phyloP scores from a whole-genome alignment of 331 rosid genomes.

The Cydonia oblonga region DNA sequence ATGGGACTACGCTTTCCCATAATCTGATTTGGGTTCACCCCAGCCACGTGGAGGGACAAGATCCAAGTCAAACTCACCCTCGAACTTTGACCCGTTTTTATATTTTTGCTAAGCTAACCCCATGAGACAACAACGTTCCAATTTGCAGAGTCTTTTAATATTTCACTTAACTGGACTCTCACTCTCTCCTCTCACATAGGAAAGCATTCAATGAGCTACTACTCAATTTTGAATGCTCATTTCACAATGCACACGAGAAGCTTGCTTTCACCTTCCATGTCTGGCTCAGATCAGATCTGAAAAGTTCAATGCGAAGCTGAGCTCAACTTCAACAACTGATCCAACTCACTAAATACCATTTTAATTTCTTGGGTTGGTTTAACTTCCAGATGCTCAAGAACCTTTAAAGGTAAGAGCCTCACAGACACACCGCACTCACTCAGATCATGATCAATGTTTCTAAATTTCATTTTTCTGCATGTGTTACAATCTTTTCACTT shows the following conservation, averaged over 20 bases:
- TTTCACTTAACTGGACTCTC: not conserved
- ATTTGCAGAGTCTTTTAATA: constrained; percentile 6
- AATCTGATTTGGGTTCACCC: not conserved
- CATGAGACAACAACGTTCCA: constrained; percentile 16
- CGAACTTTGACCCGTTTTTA: not conserved
- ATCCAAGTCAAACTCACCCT: constrained; percentile 9
- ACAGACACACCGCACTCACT: not conserved
- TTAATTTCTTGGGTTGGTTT: not conserved
- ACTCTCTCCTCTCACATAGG: not conserved
- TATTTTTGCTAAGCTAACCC: not conserved
- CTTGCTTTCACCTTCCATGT: constrained; percentile 28
- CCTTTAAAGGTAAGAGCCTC: constrained; percentile 17
- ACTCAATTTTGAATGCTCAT: constrained; percentile 27
- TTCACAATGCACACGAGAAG: constrained; percentile 23
- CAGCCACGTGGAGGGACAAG: not conserved
- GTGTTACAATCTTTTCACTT: not conserved
- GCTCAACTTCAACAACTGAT: not conserved
- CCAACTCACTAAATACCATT: not conserved
- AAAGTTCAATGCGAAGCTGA: not conserved
- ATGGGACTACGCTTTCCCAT: not conserved
- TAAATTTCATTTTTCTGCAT: too few relatives aligned
- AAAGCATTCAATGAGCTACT: constrained; percentile 34
- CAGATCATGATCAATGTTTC: not conserved
- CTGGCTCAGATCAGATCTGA: constrained; percentile 32
- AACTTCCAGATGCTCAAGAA: constrained; percentile 8